Conservation (phyloP, 345 rosid genomes). For the Melaleuca alternifolia region DNA sequence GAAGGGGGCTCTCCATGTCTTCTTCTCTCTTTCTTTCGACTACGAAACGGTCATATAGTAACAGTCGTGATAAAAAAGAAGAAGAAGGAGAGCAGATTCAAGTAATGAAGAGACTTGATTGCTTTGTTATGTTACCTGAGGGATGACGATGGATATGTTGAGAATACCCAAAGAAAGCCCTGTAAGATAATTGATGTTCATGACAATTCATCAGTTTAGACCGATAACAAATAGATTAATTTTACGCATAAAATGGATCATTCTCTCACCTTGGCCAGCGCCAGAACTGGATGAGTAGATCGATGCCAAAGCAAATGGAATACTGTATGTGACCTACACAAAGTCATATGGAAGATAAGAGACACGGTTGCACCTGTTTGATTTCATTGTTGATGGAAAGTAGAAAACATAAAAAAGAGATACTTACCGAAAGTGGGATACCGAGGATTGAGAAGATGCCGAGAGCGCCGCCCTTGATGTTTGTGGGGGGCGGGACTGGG, state of each 20-base stretch:
- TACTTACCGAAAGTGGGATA: conserved; percentile 65
- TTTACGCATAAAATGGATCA: not conserved
- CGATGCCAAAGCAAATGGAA: conserved; percentile 92
- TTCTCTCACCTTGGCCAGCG: conserved; percentile 74
- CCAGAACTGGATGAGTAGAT: conserved; percentile 44
- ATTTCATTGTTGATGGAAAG: not conserved
- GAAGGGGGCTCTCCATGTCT: not conserved
- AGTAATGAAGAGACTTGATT: not conserved
- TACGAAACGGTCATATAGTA: not conserved
- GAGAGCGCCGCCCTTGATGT: conserved; percentile 47
- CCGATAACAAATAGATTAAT: not conserved
- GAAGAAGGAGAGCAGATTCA: not conserved
- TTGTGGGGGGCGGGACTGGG: conserved; percentile 22
- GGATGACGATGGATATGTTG: conserved; percentile 66
- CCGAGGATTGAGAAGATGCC: conserved; percentile 60
- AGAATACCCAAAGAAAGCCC: conserved; percentile 83
- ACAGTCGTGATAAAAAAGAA: not conserved
- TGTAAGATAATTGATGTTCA: not conserved
- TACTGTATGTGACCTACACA: conserved; percentile 63
- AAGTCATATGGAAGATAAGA: not conserved
- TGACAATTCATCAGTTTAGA: not conserved
- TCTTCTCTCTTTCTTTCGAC: not conserved
- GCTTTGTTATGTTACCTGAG: conserved; percentile 38
- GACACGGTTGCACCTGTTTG: not conserved
- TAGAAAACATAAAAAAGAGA: not conserved